Percentiles rank a stretch among this genome's conserved stretches.
Evolutionary conservation across 371 early-diverging fungal species (phyloP).

Genomic region (Mucor velutinosus): DNA sequence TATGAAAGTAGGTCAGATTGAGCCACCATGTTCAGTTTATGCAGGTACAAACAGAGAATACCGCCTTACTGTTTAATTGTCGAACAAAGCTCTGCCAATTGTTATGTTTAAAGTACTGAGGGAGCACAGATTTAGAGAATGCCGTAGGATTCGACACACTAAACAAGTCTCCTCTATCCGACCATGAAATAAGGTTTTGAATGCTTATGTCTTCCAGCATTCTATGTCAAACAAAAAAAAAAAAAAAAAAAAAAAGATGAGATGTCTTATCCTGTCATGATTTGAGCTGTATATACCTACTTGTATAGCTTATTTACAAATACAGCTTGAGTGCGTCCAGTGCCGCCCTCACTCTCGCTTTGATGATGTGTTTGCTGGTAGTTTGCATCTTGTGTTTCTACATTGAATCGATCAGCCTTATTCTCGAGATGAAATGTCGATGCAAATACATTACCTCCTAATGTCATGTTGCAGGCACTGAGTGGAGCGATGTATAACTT

Average conservation of each 20-base stretch:
- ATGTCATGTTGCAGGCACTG: conserved; percentile 5
- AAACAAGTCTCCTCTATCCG: conserved; percentile 63
- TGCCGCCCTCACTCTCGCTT: neutral
- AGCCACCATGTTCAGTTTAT: neutral
- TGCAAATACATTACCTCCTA: neutral
- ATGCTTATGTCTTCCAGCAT: conserved; percentile 64
- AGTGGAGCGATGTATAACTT: neutral
- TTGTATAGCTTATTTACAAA: conserved; percentile 72
- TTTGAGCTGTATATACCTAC: conserved; percentile 21
- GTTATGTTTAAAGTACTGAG: conserved; percentile 85
- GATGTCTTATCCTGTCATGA: too few species aligned
- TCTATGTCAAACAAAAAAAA: conserved; percentile 17
- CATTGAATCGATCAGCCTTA: too few species aligned
- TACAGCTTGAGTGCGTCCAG: conserved; percentile 55
- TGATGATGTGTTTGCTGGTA: neutral
- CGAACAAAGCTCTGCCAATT: conserved; percentile 87
- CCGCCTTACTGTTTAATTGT: conserved; percentile 73
- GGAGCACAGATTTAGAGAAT: conserved; percentile 60
- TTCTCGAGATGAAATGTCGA: too few species aligned
- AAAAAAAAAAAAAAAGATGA: too few species aligned
- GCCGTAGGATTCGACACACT: conserved; percentile 63
- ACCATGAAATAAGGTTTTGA: conserved; percentile 65
- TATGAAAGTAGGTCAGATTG: neutral
- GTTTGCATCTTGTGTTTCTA: too few species aligned
- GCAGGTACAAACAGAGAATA: neutral